A percentile compares a stretch with the other conserved stretches of the same genome.
Evolutionary conservation across 345 rosid species (phyloP).

Genomic region (Pseudoturritis turrita): DNA sequence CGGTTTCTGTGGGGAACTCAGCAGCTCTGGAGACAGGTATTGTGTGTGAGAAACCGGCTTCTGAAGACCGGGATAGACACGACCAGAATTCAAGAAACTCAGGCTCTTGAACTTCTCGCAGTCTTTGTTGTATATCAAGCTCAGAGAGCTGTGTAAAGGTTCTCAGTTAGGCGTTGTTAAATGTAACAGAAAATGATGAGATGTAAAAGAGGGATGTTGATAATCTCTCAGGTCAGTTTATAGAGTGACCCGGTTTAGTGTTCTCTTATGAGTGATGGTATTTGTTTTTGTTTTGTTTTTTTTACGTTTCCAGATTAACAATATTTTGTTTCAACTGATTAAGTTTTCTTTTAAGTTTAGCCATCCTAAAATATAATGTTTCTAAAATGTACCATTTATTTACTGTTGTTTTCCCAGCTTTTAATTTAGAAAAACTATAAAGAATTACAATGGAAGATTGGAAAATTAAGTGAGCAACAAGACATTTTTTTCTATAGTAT

Average conservation of each 20-base stretch:
- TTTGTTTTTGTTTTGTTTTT: background rate
- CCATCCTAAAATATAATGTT: background rate
- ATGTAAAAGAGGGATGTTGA: constrained; percentile 6
- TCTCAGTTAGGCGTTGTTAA: constrained; percentile 12
- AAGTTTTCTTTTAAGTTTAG: background rate
- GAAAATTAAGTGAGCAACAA: no score
- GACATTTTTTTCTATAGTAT: no score
- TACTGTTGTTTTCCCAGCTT: no score
- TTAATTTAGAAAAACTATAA: no score
- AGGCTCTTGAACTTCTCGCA: constrained; percentile 12
- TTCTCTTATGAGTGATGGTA: background rate
- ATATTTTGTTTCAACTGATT: background rate
- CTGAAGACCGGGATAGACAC: background rate
- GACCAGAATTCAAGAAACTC: background rate
- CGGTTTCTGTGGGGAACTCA: constrained; percentile 8
- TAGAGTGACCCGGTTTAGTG: constrained; percentile 3
- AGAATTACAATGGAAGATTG: no score
- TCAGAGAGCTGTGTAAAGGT: constrained; percentile 23
- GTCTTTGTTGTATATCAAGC: constrained; percentile 26
- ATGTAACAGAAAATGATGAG: background rate
- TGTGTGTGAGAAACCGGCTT: background rate
- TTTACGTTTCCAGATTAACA: background rate
- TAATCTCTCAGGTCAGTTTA: background rate
- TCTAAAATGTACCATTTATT: no score
- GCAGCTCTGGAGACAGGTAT: background rate